These are phyloP conservation scores for Lobosporangium transversale DNA, from an alignment of 192 early-diverging fungal species.

Conservation along the genomic window DNA sequence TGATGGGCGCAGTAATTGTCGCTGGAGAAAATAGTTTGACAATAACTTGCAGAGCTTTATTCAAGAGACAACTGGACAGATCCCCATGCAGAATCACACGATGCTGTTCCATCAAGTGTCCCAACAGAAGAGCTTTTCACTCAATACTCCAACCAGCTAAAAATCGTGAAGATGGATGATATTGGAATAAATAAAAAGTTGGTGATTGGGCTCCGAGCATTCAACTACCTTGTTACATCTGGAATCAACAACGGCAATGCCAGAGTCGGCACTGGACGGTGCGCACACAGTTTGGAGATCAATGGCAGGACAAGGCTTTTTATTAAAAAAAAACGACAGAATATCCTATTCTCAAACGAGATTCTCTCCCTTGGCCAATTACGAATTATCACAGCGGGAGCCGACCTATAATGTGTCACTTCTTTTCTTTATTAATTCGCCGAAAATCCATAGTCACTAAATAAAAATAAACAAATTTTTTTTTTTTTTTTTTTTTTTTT, in stretches of 20 bases:
- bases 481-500: no score
- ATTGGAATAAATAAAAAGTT: not conserved
- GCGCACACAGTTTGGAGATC: not conserved
- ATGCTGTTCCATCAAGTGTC: not conserved
- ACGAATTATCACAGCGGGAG: no score
- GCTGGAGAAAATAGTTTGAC: not conserved
- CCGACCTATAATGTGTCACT: no score
- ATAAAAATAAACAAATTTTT: no score
- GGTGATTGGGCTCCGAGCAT: not conserved
- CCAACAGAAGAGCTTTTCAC: not conserved
- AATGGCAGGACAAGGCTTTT: not conserved
- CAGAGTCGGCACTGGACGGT: not conserved
- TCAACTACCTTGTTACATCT: not conserved
- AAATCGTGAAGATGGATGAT: not conserved
- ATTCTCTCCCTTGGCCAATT: not conserved
- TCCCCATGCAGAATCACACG: slow-evolving; percentile 1
- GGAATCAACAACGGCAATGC: not conserved
- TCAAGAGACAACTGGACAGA: not conserved
- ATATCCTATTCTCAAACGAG: not conserved
- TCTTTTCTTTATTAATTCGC: no score
- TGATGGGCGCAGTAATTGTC: not conserved
- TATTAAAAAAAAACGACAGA: not conserved
- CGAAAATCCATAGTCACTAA: no score
- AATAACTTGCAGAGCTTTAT: not conserved
- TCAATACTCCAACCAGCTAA: not conserved